Evolutionary conservation across 1,139 yeast species (phyloP), one percentile per base, ranked within the genome.

Genomic region (Barnettozyma hawaiiensis): DNA sequence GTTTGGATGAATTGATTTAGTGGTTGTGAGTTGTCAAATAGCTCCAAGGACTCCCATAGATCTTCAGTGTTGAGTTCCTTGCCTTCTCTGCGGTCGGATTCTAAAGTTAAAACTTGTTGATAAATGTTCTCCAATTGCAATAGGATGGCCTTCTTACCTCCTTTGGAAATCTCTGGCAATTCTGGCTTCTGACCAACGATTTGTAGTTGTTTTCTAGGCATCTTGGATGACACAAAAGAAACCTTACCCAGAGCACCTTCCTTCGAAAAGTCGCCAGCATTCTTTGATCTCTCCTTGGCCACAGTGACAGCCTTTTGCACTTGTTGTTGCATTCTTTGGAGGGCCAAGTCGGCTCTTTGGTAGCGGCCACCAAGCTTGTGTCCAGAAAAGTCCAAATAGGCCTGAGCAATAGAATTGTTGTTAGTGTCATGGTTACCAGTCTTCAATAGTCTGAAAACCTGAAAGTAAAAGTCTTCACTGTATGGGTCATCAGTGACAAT

Each of bases 311-410:
- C 97, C 60, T 85, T 85, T 61, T 90, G 95, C 45, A 94, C 97
- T 67, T 92, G 97, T 60, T 90, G 96, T 68, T 92, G 97, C 97
- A 92, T 90, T 72, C 96, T 81, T 67, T 86, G 96, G 57, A 90
- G 73, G 1, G 97, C 97, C 53, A 90, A 84, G 63, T 87, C 96
- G n/a, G 94, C 92, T 60, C 96, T 74, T 67, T 85, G 81, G 56
- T 78, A 76, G 61, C 95, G 80, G 39, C 96, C 94, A 50, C 96
- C 94, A 47, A 85, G 70, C 65, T 94, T 79, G 61, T 87, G 95
- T 39, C 96, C 96, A 51, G 95, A 84, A 64, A 87, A 95, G 58
- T 86, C 95, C 62, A 92, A 71, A 59, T 94, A 90, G n/a, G 96
- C 95, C 61, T 86, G 89, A 14, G 97, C 97, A 69, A 90, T 84